phyloP scores from a whole-genome alignment of 73 alveolate genomes.

The Symbiodinium natans region DNA sequence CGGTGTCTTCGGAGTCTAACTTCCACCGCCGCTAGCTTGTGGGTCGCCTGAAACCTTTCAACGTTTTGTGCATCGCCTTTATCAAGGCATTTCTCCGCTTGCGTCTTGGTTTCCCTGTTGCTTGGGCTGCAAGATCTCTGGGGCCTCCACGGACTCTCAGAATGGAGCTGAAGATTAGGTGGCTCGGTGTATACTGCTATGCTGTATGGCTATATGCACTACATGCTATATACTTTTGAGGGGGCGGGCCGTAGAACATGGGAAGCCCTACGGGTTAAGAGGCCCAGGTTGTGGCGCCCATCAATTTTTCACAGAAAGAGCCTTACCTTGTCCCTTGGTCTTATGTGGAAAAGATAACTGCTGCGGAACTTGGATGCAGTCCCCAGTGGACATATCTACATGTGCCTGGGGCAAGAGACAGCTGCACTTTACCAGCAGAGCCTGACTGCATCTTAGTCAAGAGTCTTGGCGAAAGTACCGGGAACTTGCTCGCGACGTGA shows the following conservation, averaged over 20 bases:
- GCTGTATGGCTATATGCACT: no score
- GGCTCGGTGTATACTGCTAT: no score
- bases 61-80: background rate
- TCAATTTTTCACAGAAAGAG: background rate
- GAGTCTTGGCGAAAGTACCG: conserved; percentile 2
- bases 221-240: background rate
- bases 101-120: conserved; percentile 18
- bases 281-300: background rate
- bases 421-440: background rate
- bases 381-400: background rate
- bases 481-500: background rate
- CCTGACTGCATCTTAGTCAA: background rate
- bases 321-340: no score
- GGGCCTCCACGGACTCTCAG: background rate
- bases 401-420: background rate
- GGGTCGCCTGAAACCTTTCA: background rate
- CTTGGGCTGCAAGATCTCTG: conserved; percentile 6
- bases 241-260: background rate
- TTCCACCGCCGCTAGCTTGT: background rate
- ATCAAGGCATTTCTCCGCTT: conserved; percentile 23
- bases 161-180: no score
- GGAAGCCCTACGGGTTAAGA: no score
- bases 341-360: no score
- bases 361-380: background rate
- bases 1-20: background rate